A percentile compares a stretch with the other conserved stretches of the same genome.
Evolutionary conservation across 345 rosid species (phyloP).

Genomic region (Gossypium longicalyx): DNA sequence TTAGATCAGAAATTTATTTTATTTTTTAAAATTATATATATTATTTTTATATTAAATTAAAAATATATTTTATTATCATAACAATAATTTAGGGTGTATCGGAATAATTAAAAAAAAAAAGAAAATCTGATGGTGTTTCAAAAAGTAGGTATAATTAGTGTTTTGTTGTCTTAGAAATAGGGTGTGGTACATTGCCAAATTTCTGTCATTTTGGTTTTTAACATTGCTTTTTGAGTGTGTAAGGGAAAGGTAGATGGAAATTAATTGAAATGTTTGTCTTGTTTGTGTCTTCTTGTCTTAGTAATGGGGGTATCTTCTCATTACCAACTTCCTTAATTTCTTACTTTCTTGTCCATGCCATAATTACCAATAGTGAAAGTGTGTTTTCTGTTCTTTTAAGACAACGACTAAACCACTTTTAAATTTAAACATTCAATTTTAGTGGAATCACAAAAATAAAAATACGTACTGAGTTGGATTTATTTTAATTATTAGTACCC

Average conservation of each 20-base stretch:
- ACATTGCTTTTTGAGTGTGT: background rate
- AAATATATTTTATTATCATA: background rate
- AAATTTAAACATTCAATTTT: background rate
- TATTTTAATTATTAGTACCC: too few relatives aligned
- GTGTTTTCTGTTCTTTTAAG: background rate
- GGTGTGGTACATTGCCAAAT: background rate
- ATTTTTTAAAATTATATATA: too few relatives aligned
- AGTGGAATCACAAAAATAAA: too few relatives aligned
- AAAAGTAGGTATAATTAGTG: background rate
- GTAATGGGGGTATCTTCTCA: background rate
- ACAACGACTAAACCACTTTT: background rate
- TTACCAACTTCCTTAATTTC: slow-evolving; percentile 14
- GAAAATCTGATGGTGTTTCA: background rate
- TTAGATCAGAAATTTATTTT: too few relatives aligned
- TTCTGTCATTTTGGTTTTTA: background rate
- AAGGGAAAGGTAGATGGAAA: slow-evolving; percentile 4
- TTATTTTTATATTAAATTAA: too few relatives aligned
- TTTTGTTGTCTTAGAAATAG: slow-evolving; percentile 12
- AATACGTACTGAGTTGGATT: too few relatives aligned
- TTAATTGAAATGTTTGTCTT: slow-evolving; percentile 7
- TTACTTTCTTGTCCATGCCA: background rate
- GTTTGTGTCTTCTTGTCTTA: slow-evolving; percentile 25
- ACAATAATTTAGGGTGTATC: background rate
- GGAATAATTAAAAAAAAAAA: too few relatives aligned
- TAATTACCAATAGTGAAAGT: background rate